Conservation (phyloP, 108 stramenopile species). For the Fistulifera pelliculosa region DNA sequence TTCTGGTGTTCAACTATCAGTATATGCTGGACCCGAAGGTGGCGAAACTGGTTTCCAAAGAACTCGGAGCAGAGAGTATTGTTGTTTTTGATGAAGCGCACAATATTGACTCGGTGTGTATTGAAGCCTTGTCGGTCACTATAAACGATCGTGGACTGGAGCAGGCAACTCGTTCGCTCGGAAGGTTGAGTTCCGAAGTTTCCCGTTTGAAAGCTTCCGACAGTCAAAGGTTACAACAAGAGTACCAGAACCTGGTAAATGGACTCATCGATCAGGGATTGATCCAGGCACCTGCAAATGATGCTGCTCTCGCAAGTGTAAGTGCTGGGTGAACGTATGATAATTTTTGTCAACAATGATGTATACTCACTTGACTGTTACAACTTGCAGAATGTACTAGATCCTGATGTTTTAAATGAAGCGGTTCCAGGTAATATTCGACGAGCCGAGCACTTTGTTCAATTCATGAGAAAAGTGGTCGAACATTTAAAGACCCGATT, state of each 20-base stretch:
- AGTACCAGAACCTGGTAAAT: conserved; percentile 87
- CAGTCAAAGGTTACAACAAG: conserved; percentile 75
- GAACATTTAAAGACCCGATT: conserved; percentile 82
- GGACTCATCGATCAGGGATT: conserved; percentile 83
- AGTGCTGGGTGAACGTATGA: conserved; percentile 7
- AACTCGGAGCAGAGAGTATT: conserved; percentile 93
- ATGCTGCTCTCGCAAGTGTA: conserved; percentile 53
- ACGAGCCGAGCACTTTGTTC: conserved; percentile 96
- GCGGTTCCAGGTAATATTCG: conserved; percentile 98
- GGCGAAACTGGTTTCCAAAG: conserved; percentile 85
- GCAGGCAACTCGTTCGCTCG: conserved; percentile 82
- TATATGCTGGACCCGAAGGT: conserved; percentile 99
- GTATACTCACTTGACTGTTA: neutral
- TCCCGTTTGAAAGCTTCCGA: conserved; percentile 79
- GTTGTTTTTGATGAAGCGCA: conserved; percentile 99
- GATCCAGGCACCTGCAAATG: conserved; percentile 58
- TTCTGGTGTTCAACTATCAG: conserved; percentile 99
- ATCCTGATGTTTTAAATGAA: conserved; percentile 87
- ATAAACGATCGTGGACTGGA: conserved; percentile 90
- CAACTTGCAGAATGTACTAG: conserved; percentile 50
- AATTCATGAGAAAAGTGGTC: conserved; percentile 91
- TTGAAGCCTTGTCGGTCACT: conserved; percentile 93
- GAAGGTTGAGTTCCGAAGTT: conserved; percentile 78
- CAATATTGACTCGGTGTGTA: conserved; percentile 99
- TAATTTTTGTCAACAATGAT: neutral